These are phyloP conservation scores for Myxozyma mucilagina DNA, from an alignment of 805 yeast species.

Conservation along the genomic window DNA sequence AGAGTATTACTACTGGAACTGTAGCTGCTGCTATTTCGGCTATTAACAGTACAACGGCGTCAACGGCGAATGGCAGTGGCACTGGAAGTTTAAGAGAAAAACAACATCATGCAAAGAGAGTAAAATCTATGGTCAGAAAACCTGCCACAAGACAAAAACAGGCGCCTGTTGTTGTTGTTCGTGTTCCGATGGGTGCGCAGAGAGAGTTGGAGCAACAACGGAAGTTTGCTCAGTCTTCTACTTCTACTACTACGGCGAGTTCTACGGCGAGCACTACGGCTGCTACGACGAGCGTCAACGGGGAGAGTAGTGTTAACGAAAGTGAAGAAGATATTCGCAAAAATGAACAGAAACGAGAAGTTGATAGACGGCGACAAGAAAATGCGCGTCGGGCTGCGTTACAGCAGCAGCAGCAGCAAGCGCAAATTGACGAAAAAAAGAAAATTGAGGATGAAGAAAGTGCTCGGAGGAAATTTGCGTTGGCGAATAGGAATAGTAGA, in stretches of 20 bases:
- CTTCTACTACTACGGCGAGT: not conserved
- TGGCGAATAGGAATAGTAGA: constrained; percentile 15
- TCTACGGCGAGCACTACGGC: too few relatives aligned
- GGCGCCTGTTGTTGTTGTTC: constrained; percentile 34
- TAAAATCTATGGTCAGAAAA: constrained; percentile 25
- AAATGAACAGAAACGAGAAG: constrained; percentile 26
- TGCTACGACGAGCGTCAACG: not conserved
- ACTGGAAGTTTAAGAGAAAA: not conserved
- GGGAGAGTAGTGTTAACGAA: not conserved
- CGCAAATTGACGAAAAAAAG: constrained; percentile 13
- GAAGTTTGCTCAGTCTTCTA: constrained; percentile 26
- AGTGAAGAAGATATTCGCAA: constrained; percentile 9
- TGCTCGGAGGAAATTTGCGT: constrained; percentile 13
- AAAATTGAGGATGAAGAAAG: constrained; percentile 13
- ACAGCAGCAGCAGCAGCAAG: not conserved
- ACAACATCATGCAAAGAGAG: constrained; percentile 16
- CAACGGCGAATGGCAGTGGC: not conserved
- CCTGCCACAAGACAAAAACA: constrained; percentile 23
- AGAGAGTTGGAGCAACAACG: constrained; percentile 35
- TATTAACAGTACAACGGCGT: not conserved
- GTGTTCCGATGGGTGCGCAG: constrained; percentile 35
- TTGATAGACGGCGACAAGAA: constrained; percentile 30
- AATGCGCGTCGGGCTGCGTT: constrained; percentile 21
- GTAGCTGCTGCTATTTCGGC: constrained; percentile 7
- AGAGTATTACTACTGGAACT: not conserved